Conservation (phyloP, 371 early-diverging fungal species). For the Funneliformis caledonium region DNA sequence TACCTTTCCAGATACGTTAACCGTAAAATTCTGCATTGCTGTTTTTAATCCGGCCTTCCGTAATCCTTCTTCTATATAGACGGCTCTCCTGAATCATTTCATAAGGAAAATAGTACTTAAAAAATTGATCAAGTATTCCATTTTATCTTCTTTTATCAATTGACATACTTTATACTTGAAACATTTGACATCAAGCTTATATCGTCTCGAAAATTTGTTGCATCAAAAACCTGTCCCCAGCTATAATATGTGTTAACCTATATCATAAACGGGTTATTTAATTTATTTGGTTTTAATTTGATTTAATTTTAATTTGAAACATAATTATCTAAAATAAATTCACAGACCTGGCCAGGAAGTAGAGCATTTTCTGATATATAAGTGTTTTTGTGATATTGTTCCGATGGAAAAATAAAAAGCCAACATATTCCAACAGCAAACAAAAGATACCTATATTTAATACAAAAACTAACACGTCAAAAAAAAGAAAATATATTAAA, state of each 20-base stretch:
- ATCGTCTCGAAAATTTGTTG: constrained; percentile 20
- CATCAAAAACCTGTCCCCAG: constrained; percentile 36
- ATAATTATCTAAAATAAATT: not conserved
- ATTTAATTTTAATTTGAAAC: not conserved
- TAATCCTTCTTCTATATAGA: constrained; percentile 32
- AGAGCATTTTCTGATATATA: constrained; percentile 44
- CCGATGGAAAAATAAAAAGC: constrained; percentile 39
- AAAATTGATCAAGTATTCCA: not conserved
- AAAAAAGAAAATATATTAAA: not conserved
- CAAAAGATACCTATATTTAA: constrained; percentile 28
- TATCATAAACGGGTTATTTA: not conserved
- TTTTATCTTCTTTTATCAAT: not conserved
- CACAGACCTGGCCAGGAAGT: constrained; percentile 41
- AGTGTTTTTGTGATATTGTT: constrained; percentile 34
- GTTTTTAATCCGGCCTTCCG: constrained; percentile 39
- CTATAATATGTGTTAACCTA: constrained; percentile 40
- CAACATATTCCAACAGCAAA: constrained; percentile 38
- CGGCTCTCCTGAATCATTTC: not conserved
- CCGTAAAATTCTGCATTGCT: constrained; percentile 36
- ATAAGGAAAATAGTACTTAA: not conserved
- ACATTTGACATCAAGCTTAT: constrained; percentile 16
- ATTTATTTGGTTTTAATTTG: not conserved
- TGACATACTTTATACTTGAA: constrained; percentile 34
- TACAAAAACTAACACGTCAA: not conserved
- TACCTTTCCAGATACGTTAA: constrained; percentile 31